A percentile compares a stretch with the other conserved stretches of the same genome.
phyloP scores from a whole-genome alignment of 306 rosid species.

The Begonia fuchsioides region DNA sequence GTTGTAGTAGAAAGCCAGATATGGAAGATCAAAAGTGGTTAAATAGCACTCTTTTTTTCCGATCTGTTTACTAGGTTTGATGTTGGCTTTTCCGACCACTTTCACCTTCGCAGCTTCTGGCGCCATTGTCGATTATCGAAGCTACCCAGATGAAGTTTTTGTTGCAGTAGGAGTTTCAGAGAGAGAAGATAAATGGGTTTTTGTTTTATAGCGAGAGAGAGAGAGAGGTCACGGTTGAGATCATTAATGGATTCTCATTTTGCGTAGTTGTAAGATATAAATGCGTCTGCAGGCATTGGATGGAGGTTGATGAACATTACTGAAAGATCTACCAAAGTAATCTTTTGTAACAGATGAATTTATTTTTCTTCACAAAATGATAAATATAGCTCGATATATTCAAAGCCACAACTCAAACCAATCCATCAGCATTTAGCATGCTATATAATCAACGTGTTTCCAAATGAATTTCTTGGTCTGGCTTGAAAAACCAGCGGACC shows the following conservation, averaged over 20 bases:
- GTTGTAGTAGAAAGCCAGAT: slow-evolving; percentile 88
- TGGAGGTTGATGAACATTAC: slow-evolving; percentile 7
- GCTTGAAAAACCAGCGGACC: too few relatives aligned
- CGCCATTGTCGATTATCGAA: slow-evolving; percentile 18
- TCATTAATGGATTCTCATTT: slow-evolving; percentile 28
- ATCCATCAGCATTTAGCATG: too few relatives aligned
- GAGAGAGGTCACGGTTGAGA: neutral
- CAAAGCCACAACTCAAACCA: too few relatives aligned
- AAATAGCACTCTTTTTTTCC: slow-evolving; percentile 64
- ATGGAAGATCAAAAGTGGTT: slow-evolving; percentile 82
- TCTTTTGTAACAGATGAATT: neutral
- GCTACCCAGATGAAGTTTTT: too few relatives aligned
- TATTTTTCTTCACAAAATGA: too few relatives aligned
- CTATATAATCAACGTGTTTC: too few relatives aligned
- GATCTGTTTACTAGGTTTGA: slow-evolving; percentile 40
- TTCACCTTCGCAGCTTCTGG: slow-evolving; percentile 35
- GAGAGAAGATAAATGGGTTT: too few relatives aligned
- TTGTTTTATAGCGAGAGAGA: slow-evolving; percentile 6
- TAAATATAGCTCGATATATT: too few relatives aligned
- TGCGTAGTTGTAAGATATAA: slow-evolving; percentile 39
- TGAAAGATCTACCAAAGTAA: neutral
- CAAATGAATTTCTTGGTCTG: too few relatives aligned
- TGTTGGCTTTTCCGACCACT: slow-evolving; percentile 33
- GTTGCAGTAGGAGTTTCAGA: too few relatives aligned
- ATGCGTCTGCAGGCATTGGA: neutral